Conservation (phyloP, 768 basidiomycete species). For the Pleurotus sapidus region DNA sequence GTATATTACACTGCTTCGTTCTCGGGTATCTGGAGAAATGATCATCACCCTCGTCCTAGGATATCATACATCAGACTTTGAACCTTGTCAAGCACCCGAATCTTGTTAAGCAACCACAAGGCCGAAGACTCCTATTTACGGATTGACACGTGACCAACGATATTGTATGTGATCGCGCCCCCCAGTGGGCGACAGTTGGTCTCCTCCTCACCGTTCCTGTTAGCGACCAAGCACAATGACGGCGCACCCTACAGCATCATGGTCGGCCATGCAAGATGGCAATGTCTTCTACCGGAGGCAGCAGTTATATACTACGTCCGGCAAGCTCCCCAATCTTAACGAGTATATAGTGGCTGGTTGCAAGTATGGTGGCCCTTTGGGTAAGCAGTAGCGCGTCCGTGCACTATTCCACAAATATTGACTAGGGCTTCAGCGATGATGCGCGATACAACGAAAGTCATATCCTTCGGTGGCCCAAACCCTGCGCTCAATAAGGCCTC, state of each 20-base stretch:
- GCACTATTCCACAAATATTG: constrained; percentile 4
- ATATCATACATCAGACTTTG: too few species aligned
- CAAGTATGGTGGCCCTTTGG: constrained; percentile 86
- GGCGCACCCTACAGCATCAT: constrained; percentile 77
- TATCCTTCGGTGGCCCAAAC: constrained; percentile 62
- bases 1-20: too few species aligned
- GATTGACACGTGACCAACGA: not conserved
- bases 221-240: constrained; percentile 26
- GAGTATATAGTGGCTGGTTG: constrained; percentile 84
- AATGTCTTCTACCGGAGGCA: constrained; percentile 86
- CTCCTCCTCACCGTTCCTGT: too few species aligned
- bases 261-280: constrained; percentile 90
- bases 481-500: constrained; percentile 65
- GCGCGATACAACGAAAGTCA: constrained; percentile 78
- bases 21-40: too few species aligned
- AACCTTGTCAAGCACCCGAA: too few species aligned
- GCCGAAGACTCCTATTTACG: not conserved
- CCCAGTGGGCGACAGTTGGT: not conserved
- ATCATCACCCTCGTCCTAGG: too few species aligned
- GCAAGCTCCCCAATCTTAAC: constrained; percentile 71
- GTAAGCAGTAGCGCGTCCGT: constrained; percentile 37
- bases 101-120: too few species aligned
- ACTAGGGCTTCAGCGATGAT: constrained; percentile 62
- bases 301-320: constrained; percentile 79
- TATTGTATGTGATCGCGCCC: not conserved